phyloP scores from a whole-genome alignment of 176 grass and related monocot genomes.

The Triticum dicoccoides region DNA sequence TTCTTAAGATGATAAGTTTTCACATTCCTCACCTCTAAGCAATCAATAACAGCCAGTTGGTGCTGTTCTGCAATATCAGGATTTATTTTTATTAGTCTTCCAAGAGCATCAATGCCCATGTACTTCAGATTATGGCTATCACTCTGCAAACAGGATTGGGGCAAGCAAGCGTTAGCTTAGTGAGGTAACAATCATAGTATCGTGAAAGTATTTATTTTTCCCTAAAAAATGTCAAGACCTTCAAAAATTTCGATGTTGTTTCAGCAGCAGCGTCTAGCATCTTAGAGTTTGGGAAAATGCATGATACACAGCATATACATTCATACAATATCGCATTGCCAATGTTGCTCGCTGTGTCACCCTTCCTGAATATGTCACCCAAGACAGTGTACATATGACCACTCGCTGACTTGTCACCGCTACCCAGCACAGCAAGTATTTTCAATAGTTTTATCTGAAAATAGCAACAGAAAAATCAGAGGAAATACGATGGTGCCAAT shows the following conservation, averaged over 20 bases:
- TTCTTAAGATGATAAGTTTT: neutral
- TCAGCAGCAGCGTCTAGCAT: constrained; percentile 87
- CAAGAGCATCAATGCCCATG: constrained; percentile 99
- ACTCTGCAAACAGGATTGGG: constrained; percentile 50
- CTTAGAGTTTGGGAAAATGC: constrained; percentile 93
- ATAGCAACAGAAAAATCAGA: constrained; percentile 15
- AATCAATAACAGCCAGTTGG: constrained; percentile 98
- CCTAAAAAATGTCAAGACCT: constrained; percentile 46
- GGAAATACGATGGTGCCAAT: constrained; percentile 22
- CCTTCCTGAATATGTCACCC: constrained; percentile 93
- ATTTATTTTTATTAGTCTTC: constrained; percentile 95
- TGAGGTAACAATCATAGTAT: neutral
- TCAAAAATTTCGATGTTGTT: constrained; percentile 97
- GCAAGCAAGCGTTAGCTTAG: constrained; percentile 16
- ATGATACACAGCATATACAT: constrained; percentile 96
- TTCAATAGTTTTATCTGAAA: constrained; percentile 97
- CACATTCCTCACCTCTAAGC: constrained; percentile 77
- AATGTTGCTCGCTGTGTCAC: constrained; percentile 92
- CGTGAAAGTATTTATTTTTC: neutral
- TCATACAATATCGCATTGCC: constrained; percentile 98
- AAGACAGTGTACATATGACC: constrained; percentile 81
- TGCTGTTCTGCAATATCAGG: constrained; percentile 99
- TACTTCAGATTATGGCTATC: constrained; percentile 99
- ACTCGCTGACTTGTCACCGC: constrained; percentile 91
- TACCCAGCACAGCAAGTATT: constrained; percentile 94